Percentiles rank a stretch among this genome's conserved stretches.
These are phyloP conservation scores for Miamiensis avidus DNA, from an alignment of 169 alveolate species.

Conservation along the genomic window DNA sequence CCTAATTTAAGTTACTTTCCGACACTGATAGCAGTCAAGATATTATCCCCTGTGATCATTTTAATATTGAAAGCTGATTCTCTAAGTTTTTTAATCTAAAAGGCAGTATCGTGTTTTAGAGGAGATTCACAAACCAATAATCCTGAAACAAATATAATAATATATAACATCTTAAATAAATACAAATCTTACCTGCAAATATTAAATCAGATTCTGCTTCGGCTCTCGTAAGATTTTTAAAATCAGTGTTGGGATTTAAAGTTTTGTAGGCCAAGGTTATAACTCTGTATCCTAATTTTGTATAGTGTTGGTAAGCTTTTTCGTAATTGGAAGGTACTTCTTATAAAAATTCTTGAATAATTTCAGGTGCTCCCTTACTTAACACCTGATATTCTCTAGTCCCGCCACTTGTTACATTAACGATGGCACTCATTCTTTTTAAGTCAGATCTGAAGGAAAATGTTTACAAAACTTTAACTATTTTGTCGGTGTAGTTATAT, in stretches of 20 bases:
- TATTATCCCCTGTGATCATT: constrained; percentile 98
- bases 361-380: constrained; percentile 98
- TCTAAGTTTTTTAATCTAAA: constrained; percentile 85
- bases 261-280: constrained; percentile 65
- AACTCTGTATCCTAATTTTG: constrained; percentile 91
- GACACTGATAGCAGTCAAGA: constrained; percentile 96
- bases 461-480: constrained; percentile 40
- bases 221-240: constrained; percentile 86
- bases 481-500: background rate
- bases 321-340: constrained; percentile 92
- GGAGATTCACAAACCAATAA: constrained; percentile 96
- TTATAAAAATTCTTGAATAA: constrained; percentile 78
- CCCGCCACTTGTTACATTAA: constrained; percentile 57
- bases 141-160: no score
- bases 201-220: constrained; percentile 89
- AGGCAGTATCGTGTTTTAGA: constrained; percentile 87
- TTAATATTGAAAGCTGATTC: constrained; percentile 85
- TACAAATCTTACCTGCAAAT: no score
- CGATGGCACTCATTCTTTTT: constrained; percentile 73
- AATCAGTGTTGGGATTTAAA: constrained; percentile 75
- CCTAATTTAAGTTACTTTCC: constrained; percentile 87
- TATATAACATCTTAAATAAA: no score
- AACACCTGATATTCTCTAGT: constrained; percentile 67
- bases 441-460: constrained; percentile 74
- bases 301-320: constrained; percentile 72